These are phyloP conservation scores for Alloascoidea africana DNA, from an alignment of 805 yeast genomes.

Conservation along the genomic window DNA sequence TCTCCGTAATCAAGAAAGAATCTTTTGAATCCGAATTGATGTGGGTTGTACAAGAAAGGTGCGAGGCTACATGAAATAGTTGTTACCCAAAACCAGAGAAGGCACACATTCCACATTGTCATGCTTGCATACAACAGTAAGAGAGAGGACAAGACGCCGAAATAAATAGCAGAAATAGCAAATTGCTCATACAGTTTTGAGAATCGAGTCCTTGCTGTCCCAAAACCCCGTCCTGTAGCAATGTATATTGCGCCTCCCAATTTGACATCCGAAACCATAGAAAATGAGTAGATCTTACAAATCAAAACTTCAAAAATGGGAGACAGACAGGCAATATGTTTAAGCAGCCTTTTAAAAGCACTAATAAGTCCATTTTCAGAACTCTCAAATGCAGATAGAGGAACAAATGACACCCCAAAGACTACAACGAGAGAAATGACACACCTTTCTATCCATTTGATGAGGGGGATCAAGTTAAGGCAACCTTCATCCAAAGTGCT, in stretches of 20 bases:
- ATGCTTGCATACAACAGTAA: constrained; percentile 44
- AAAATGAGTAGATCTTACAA: constrained; percentile 57
- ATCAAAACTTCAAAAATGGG: constrained; percentile 72
- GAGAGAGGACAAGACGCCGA: constrained; percentile 41
- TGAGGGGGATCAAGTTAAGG: constrained; percentile 52
- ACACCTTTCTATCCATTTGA: constrained; percentile 62
- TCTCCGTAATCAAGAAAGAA: constrained; percentile 55
- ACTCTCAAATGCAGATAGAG: constrained; percentile 55
- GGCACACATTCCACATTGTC: constrained; percentile 63
- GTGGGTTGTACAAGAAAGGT: constrained; percentile 66
- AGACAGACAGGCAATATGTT: constrained; percentile 49
- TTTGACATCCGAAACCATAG: constrained; percentile 44
- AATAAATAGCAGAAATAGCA: constrained; percentile 42
- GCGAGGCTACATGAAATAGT: constrained; percentile 49
- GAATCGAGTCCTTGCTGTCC: constrained; percentile 46
- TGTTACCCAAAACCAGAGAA: constrained; percentile 65
- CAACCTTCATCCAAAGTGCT: constrained; percentile 52
- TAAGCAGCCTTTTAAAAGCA: constrained; percentile 36
- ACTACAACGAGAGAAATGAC: constrained; percentile 63
- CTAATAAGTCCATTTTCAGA: constrained; percentile 54
- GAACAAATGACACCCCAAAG: constrained; percentile 61
- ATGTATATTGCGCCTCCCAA: constrained; percentile 67
- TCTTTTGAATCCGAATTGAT: constrained; percentile 55
- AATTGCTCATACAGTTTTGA: constrained; percentile 41
- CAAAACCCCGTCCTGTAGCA: constrained; percentile 68